Base-by-base conservation (phyloP, 78 protist genomes). In the Neovahlkampfia damariscottae region DNA sequence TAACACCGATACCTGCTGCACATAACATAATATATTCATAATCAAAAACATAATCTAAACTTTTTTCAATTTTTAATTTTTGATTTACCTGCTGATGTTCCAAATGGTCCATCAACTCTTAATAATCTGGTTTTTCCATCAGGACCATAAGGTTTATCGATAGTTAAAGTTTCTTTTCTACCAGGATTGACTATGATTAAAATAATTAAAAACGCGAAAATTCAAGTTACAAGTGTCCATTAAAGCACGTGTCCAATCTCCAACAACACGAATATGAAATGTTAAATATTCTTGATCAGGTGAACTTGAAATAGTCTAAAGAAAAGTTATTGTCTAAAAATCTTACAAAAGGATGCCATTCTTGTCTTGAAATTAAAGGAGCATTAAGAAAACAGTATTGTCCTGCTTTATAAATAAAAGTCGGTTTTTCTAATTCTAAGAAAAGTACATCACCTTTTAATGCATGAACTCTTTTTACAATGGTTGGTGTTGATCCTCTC, bases 281-380 rank as follows among this genome's bases (percentile, higher is more conserved):
- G 73, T 31, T 35, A 86, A 75, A 34, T 40, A 81, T 31, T 83
- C 88, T 34, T 90, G 94, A 29, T 89, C 91, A 7, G 97, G 97
- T 35, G 90, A 81, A 0, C 91, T 84, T 0, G 93, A 78, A 68
- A 93, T 88, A 4, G 97, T 93, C n/a, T n/a, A n/a, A n/a, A n/a
- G n/a, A n/a, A n/a, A n/a, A n/a, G n/a, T n/a, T n/a, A n/a, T n/a
- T n/a, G n/a, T n/a, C n/a, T n/a, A n/a, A n/a, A n/a, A n/a, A n/a
- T n/a, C n/a, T n/a, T n/a, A n/a, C n/a, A 77, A 93, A 91, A 30
- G 97, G 97, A 69, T 93, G 97, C 95, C 95, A 83, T 78, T 88
- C 94, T 29, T 85, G 67, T 10, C 58, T 38, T 9, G 88, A 73
- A 30, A 93, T 68, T 3, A 76, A 38, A 19, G 96, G 94, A 28